These are phyloP conservation scores for Jasminum sambac DNA, from an alignment of 257 asterid species.

Conservation along the genomic window DNA sequence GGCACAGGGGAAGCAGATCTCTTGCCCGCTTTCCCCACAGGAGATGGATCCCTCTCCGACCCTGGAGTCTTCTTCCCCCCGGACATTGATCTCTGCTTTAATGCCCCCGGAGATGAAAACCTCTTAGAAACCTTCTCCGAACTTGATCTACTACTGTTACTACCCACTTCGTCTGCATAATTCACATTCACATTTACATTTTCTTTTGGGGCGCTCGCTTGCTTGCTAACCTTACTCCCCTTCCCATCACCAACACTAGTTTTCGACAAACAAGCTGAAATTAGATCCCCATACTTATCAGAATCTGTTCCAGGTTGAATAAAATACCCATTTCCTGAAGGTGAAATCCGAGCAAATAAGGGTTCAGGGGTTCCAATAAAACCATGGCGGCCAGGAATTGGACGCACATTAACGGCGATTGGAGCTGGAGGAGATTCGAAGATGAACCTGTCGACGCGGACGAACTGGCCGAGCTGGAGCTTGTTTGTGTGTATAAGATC, in stretches of 20 bases:
- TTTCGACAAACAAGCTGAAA: constrained; percentile 48
- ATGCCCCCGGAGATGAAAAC: constrained; percentile 68
- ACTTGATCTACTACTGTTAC: constrained; percentile 20
- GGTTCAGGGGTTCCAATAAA: constrained; percentile 84
- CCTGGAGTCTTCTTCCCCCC: constrained; percentile 50
- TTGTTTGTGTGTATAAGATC: constrained; percentile 80
- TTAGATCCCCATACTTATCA: constrained; percentile 50
- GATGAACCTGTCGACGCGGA: constrained; percentile 69
- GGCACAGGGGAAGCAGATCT: constrained; percentile 90
- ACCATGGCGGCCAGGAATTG: constrained; percentile 73
- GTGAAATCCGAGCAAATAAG: constrained; percentile 58
- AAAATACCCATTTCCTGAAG: constrained; percentile 51
- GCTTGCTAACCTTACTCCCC: constrained; percentile 29
- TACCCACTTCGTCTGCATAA: constrained; percentile 20
- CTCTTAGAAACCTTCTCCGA: constrained; percentile 57
- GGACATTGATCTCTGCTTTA: constrained; percentile 61
- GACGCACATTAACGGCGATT: constrained; percentile 63
- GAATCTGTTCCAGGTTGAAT: constrained; percentile 80
- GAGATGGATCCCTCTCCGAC: constrained; percentile 79
- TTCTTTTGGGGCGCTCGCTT: constrained; percentile 48
- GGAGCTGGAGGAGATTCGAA: constrained; percentile 83
- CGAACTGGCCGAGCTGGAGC: constrained; percentile 91
- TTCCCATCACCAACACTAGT: constrained; percentile 25
- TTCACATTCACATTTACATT: constrained; percentile 54
- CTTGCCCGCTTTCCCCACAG: constrained; percentile 64